Conservation (phyloP, 2,329 filamentous ascomycete species). For the Paecilomyces formosus region DNA sequence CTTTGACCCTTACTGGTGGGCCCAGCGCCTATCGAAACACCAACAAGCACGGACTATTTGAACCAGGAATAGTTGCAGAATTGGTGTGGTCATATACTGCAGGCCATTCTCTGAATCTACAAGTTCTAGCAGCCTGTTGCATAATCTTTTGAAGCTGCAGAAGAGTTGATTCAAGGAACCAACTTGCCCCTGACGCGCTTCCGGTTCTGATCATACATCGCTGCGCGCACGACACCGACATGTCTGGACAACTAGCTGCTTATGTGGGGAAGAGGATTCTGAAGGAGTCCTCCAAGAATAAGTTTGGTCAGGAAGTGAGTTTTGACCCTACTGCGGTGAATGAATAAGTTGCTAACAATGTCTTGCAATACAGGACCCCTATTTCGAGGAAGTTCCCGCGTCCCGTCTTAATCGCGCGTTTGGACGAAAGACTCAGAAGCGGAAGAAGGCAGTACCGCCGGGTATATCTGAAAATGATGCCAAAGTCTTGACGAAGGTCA, state of each 20-base stretch:
- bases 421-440: constrained; percentile 67
- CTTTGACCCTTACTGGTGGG: neutral
- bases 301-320: constrained; percentile 35
- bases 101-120: neutral
- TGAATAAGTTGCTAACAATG: neutral
- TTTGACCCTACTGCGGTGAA: neutral
- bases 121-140: neutral
- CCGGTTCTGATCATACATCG: neutral
- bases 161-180: neutral
- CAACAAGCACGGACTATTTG: neutral
- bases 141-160: neutral
- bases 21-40: neutral
- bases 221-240: constrained; percentile 1
- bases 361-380: constrained; percentile 62
- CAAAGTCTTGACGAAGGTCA: constrained; percentile 75
- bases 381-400: constrained; percentile 74
- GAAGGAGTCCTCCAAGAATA: constrained; percentile 32
- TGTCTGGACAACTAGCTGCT: constrained; percentile 12
- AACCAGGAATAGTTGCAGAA: neutral
- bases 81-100: neutral
- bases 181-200: neutral
- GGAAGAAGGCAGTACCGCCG: constrained; percentile 74
- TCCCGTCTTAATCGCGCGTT: constrained; percentile 60
- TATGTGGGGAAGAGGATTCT: constrained; percentile 26
- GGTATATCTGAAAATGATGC: constrained; percentile 79